phyloP scores from a whole-genome alignment of 805 yeast genomes.

The Ogataea trehalophila region DNA sequence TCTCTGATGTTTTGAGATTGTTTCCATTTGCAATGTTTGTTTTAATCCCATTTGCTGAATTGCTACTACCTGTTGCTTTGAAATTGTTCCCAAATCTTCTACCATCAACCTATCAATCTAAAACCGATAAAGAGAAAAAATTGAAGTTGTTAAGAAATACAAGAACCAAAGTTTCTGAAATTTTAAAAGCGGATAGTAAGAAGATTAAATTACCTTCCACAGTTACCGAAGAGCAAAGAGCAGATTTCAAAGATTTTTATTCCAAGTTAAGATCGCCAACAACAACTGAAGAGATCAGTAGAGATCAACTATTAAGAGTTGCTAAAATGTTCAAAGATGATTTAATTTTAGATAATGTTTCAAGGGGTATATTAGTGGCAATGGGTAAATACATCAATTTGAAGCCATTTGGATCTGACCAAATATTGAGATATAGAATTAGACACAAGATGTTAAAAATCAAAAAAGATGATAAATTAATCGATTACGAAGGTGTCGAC shows the following conservation, averaged over 20 bases:
- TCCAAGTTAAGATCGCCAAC: constrained; percentile 57
- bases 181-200: constrained; percentile 63
- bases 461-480: constrained; percentile 84
- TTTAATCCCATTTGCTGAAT: constrained; percentile 91
- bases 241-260: constrained; percentile 73
- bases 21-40: constrained; percentile 91
- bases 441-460: constrained; percentile 83
- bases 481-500: constrained; percentile 89
- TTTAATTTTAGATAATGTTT: constrained; percentile 83
- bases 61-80: constrained; percentile 81
- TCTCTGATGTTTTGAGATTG: constrained; percentile 75
- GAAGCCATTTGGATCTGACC: constrained; percentile 89
- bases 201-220: constrained; percentile 65
- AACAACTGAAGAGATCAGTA: constrained; percentile 44
- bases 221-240: constrained; percentile 66
- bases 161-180: constrained; percentile 55
- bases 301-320: constrained; percentile 69
- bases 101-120: constrained; percentile 86
- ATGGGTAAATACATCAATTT: constrained; percentile 87
- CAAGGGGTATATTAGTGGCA: constrained; percentile 87
- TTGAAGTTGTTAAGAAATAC: constrained; percentile 49
- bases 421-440: constrained; percentile 83
- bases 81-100: constrained; percentile 86
- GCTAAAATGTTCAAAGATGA: constrained; percentile 93
- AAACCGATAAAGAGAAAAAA: constrained; percentile 53